Evolutionary conservation across 2,329 filamentous ascomycete genomes (phyloP).

Genomic region (Chaetothyriales sp.): DNA sequence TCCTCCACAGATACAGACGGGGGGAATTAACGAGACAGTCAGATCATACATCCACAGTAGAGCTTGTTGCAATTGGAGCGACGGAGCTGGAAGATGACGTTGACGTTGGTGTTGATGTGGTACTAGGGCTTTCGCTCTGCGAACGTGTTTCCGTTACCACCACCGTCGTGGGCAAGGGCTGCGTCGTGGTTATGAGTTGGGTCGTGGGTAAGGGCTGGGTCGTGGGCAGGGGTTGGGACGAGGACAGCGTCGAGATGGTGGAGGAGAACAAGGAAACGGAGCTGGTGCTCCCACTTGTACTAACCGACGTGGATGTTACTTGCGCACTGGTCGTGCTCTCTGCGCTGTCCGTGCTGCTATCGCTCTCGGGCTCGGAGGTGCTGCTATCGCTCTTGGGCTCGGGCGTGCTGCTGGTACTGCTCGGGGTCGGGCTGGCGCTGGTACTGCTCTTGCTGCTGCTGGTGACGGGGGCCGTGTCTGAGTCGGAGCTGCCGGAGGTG

Average conservation of each 20-base stretch:
- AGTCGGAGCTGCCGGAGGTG: slow-evolving; percentile 10
- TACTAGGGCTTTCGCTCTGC: slow-evolving; percentile 13
- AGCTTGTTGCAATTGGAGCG: slow-evolving; percentile 6
- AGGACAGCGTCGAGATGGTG: slow-evolving; percentile 3
- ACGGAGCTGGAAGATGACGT: slow-evolving; percentile 6
- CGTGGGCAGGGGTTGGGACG: slow-evolving; percentile 2
- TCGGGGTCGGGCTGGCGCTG: slow-evolving; percentile 11
- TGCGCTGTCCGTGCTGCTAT: slow-evolving; percentile 14
- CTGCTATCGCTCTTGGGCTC: slow-evolving; percentile 5
- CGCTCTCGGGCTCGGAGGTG: slow-evolving; percentile 1
- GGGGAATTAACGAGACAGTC: not conserved
- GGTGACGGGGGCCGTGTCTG: not conserved
- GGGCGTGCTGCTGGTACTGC: not conserved
- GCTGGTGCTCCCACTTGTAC: slow-evolving; percentile 8
- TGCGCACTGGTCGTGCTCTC: too few relatives aligned
- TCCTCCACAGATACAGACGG: not conserved
- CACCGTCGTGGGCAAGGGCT: not conserved
- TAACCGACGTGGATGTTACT: slow-evolving; percentile 15
- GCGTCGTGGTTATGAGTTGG: too few relatives aligned
- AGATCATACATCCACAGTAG: slow-evolving; percentile 4
- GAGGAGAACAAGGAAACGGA: slow-evolving; percentile 8
- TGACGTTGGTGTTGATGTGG: slow-evolving; percentile 6
- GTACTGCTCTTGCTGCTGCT: slow-evolving; percentile 12
- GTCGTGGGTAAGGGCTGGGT: slow-evolving; percentile 1
- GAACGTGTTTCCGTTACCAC: slow-evolving; percentile 11